Evolutionary conservation across 2,329 filamentous ascomycete species (phyloP).

Genomic region (Talaromyces sp.): DNA sequence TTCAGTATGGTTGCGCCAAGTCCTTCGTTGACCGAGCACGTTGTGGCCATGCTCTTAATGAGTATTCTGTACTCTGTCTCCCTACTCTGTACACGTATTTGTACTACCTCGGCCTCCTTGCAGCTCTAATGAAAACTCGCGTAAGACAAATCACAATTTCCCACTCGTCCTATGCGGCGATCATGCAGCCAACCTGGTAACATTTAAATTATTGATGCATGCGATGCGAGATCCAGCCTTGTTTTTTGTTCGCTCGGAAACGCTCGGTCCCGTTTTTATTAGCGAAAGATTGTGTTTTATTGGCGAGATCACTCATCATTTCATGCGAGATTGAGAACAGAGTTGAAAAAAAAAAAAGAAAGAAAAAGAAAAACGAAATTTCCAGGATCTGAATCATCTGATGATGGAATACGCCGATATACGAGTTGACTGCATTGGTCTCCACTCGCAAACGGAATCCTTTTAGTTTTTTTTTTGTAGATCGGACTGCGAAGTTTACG

Average conservation of each 20-base stretch:
- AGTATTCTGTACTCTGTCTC: too few relatives aligned
- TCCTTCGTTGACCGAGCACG: neutral
- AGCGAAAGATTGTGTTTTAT: neutral
- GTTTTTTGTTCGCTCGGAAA: neutral
- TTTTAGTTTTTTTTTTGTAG: too few relatives aligned
- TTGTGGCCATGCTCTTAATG: neutral
- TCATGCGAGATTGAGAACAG: neutral
- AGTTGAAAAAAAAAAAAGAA: neutral
- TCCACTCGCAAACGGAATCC: too few relatives aligned
- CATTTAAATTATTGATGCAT: neutral
- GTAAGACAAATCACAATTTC: neutral
- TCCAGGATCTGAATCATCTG: neutral
- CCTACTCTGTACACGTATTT: neutral
- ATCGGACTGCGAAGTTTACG: too few relatives aligned
- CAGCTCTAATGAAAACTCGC: neutral
- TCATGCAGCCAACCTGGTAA: neutral
- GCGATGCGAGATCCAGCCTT: neutral
- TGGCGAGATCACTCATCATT: neutral
- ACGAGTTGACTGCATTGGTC: neutral
- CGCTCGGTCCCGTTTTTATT: neutral
- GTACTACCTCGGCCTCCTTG: neutral
- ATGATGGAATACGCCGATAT: neutral
- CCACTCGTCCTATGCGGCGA: neutral
- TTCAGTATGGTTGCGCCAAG: neutral
- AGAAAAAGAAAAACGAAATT: neutral